These are phyloP conservation scores for Coniochaeta sp. DNA, from an alignment of 2,329 filamentous ascomycete species.

Conservation along the genomic window DNA sequence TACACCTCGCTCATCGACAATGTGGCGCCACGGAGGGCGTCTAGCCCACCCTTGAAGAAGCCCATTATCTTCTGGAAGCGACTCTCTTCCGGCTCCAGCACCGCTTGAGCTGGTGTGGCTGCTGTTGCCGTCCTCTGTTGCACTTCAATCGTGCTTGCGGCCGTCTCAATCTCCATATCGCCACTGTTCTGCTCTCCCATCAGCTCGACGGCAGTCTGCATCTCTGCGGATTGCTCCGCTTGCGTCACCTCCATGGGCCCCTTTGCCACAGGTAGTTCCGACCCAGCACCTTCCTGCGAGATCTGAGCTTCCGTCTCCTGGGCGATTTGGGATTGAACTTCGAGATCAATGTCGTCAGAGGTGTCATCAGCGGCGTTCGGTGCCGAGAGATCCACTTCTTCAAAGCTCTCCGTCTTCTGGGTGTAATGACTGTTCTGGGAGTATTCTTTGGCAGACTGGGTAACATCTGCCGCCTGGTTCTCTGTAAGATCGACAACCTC, in stretches of 20 bases:
- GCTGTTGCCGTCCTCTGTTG: background rate
- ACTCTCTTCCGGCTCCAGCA: constrained; percentile 22
- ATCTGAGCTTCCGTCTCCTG: constrained; percentile 10
- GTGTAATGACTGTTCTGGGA: background rate
- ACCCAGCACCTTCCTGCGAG: constrained; percentile 10
- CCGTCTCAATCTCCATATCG: background rate
- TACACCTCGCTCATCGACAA: constrained; percentile 60
- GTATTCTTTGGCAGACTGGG: background rate
- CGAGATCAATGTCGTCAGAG: constrained; percentile 15
- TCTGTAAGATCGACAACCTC: background rate
- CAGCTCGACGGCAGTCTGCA: background rate
- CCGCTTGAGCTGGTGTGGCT: constrained; percentile 5
- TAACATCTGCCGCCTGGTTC: background rate
- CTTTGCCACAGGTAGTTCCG: background rate
- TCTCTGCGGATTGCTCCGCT: background rate
- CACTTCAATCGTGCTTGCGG: background rate
- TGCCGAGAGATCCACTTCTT: background rate
- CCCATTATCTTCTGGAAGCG: constrained; percentile 41
- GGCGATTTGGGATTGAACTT: constrained; percentile 22
- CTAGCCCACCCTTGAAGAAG: constrained; percentile 47
- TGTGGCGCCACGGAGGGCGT: constrained; percentile 48
- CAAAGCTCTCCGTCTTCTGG: background rate
- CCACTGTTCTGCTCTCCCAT: background rate
- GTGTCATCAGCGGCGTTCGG: background rate
- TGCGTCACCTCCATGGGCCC: background rate